A percentile compares a stretch with the other conserved stretches of the same genome.
These are phyloP conservation scores for Hypoxylon perforatum DNA, from an alignment of 495 filamentous ascomycete species.

Conservation along the genomic window DNA sequence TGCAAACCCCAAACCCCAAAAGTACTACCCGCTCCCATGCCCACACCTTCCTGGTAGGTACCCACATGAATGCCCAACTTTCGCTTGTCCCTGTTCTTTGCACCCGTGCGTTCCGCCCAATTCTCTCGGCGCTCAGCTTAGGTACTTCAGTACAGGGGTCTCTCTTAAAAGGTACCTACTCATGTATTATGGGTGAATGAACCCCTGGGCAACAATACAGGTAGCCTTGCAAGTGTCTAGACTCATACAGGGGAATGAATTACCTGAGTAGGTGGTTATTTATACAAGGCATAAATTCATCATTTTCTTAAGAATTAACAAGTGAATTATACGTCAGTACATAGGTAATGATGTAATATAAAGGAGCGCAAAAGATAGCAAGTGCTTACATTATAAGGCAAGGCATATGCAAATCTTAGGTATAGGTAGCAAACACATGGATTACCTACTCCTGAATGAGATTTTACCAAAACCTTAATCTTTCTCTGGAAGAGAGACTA, in stretches of 20 bases:
- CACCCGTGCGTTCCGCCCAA: slow-evolving; percentile 27
- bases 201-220: slow-evolving; percentile 20
- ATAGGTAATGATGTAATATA: not conserved
- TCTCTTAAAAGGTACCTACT: not conserved
- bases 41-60: too few species aligned
- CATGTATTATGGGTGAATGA: slow-evolving; percentile 9
- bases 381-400: too few species aligned
- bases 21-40: not conserved
- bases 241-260: slow-evolving; percentile 3
- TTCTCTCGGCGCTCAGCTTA: slow-evolving; percentile 18
- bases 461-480: too few species aligned
- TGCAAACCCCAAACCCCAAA: slow-evolving; percentile 8
- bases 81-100: slow-evolving; percentile 8
- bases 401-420: too few species aligned
- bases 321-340: not conserved
- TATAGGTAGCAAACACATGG: too few species aligned
- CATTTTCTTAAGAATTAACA: too few species aligned
- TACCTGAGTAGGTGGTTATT: not conserved
- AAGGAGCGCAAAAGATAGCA: not conserved
- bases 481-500: too few species aligned
- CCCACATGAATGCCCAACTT: slow-evolving; percentile 16
- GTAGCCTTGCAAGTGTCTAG: slow-evolving; percentile 19
- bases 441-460: too few species aligned
- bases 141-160: not conserved
- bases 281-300: too few species aligned